Base-by-base conservation (phyloP, 306 rosid genomes). In the Quercus variabilis region DNA sequence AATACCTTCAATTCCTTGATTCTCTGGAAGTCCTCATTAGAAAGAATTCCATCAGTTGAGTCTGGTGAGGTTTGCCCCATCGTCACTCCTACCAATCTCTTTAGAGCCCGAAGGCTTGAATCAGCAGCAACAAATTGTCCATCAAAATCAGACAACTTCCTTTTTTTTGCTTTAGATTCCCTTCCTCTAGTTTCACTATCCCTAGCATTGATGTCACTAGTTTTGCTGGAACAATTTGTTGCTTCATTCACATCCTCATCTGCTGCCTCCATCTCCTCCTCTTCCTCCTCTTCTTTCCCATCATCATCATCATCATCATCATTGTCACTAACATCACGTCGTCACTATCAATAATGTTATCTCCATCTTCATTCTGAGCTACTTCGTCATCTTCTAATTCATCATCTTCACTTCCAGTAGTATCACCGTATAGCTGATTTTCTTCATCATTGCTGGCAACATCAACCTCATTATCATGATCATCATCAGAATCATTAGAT, bases 41-140 rank as follows among this genome's bases (percentile, higher is more conserved):
- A 91, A 78, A 94, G 98, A 82, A 94, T 82, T 67, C 98, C 93
- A 87, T 91, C 92, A 0, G 69, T 33, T 77, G 74, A 57, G 57
- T 90, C 96, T 35, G 86, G 63, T 3, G 65, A 38, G 38, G 69
- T 26, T 41, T 35, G 38, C 21, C 17, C 85, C 60, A 56, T 52
- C 30, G 80, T 80, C 63, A 73, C 74, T 73, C 86, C 85, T 19
- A 92, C 90, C 79, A 92, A 69, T 87, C 85, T 91, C 88, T 88
- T 92, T 79, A 94, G 81, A 76, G 97, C 92, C 75, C 92, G 86
- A 74, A 94, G 98, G 83, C 97, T 94, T 82, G 97, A 51, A 69
- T 92, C 95, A 56, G 89, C 97, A 65, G 86, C 87, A 75, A 77
- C 30, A 79, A 91, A 86, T 85, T 86, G 88, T 78, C 52, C 71